Conservation (phyloP, 1,284 basidiomycete species). For the Leccinum solheimii region DNA sequence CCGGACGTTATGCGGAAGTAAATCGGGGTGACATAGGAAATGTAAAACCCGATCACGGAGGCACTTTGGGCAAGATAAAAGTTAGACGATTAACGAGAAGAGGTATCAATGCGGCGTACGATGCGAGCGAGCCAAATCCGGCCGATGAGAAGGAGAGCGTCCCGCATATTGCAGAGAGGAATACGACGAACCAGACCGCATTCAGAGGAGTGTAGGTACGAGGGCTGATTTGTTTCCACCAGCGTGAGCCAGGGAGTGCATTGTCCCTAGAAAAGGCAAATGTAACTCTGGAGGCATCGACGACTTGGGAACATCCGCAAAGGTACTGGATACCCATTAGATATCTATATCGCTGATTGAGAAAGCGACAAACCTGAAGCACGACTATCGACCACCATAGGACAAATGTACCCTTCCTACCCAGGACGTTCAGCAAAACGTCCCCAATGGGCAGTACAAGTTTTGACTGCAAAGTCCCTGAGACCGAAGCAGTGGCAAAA, state of each 20-base stretch:
- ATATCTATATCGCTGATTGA: neutral
- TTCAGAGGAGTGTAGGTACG: slow-evolving; percentile 63
- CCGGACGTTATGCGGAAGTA: slow-evolving; percentile 66
- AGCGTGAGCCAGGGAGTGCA: slow-evolving; percentile 65
- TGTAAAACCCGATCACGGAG: slow-evolving; percentile 57
- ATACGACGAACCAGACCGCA: slow-evolving; percentile 67
- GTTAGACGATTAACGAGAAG: neutral
- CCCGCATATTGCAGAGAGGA: slow-evolving; percentile 54
- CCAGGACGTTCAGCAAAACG: slow-evolving; percentile 58
- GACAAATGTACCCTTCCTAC: slow-evolving; percentile 61
- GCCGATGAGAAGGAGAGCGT: slow-evolving; percentile 60
- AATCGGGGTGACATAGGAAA: slow-evolving; percentile 54
- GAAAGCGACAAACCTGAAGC: slow-evolving; percentile 49
- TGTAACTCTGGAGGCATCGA: slow-evolving; percentile 71
- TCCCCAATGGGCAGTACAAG: slow-evolving; percentile 67
- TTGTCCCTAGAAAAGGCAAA: slow-evolving; percentile 71
- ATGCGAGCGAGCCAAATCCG: slow-evolving; percentile 60
- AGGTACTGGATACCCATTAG: slow-evolving; percentile 11
- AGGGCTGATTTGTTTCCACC: slow-evolving; percentile 58
- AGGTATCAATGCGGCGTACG: slow-evolving; percentile 39
- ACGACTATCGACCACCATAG: slow-evolving; percentile 66
- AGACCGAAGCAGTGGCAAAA: slow-evolving; percentile 59
- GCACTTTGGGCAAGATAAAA: slow-evolving; percentile 40
- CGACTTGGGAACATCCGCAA: slow-evolving; percentile 65
- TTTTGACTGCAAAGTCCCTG: slow-evolving; percentile 44